These are phyloP conservation scores for Tylopilus subfusipes DNA, from an alignment of 768 basidiomycete species.

Conservation along the genomic window DNA sequence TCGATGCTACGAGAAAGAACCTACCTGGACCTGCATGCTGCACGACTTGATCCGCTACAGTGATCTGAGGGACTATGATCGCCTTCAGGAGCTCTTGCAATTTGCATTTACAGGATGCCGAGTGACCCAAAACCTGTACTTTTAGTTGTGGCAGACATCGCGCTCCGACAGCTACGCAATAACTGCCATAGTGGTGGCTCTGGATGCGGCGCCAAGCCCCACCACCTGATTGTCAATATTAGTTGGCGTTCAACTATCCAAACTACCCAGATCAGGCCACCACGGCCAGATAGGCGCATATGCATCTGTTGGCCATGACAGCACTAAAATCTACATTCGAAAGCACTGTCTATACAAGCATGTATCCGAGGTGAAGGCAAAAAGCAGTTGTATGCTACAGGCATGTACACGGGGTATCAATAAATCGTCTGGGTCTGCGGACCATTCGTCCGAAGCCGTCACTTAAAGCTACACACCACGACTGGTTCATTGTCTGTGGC, in stretches of 20 bases:
- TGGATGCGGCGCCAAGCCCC: too few relatives aligned
- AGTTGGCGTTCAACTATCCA: background rate
- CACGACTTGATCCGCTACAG: too few relatives aligned
- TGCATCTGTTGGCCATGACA: too few relatives aligned
- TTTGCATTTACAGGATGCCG: background rate
- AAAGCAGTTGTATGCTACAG: background rate
- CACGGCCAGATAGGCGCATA: background rate
- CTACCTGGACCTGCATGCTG: background rate
- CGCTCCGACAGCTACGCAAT: background rate
- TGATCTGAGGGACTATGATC: background rate
- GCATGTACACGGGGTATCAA: background rate
- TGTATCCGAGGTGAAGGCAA: background rate
- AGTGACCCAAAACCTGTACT: background rate
- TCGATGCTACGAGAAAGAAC: too few relatives aligned
- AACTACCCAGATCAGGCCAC: background rate
- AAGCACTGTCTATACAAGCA: background rate
- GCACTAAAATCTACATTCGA: background rate
- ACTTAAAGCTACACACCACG: background rate
- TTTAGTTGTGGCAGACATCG: background rate
- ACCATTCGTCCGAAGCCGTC: background rate
- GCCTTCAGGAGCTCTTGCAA: background rate
- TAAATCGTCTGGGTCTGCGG: background rate
- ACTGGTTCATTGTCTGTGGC: background rate
- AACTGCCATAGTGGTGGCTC: too few relatives aligned
- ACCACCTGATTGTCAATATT: background rate